Conservation (phyloP, 139 green algal genomes). For the Chlamydomonas urium region DNA sequence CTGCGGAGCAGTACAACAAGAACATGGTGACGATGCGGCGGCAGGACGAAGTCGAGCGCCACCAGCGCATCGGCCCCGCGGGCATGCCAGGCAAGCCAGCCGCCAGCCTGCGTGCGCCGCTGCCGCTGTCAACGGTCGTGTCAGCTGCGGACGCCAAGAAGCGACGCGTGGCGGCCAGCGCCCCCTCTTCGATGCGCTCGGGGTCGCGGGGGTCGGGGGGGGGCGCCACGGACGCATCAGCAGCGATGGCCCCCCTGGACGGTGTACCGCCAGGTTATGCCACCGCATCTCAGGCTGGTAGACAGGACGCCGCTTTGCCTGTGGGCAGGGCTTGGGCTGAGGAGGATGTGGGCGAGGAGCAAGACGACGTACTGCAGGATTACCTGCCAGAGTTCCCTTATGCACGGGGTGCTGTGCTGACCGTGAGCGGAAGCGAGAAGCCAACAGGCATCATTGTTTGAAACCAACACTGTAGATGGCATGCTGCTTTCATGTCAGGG, state of each 20-base stretch:
- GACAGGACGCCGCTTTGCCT: not conserved
- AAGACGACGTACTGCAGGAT: conserved; percentile 2
- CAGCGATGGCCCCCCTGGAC: not conserved
- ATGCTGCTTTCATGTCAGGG: too few species aligned
- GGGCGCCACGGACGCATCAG: too few species aligned
- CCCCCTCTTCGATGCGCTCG: not conserved
- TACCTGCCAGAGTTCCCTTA: conserved; percentile 19
- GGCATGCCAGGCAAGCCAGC: conserved; percentile 1
- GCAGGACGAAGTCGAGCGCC: conserved; percentile 18
- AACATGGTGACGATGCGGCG: conserved; percentile 24
- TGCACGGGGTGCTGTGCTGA: not conserved
- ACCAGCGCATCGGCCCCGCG: conserved; percentile 16
- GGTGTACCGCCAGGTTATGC: too few species aligned
- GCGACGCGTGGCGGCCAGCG: not conserved
- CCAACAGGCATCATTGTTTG: conserved; percentile 15
- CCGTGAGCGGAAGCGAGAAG: not conserved
- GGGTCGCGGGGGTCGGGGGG: not conserved
- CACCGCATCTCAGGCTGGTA: not conserved
- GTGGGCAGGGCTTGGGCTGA: not conserved
- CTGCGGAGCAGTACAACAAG: conserved; percentile 4
- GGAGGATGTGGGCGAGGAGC: not conserved
- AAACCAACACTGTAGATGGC: conserved; percentile 1
- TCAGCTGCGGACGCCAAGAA: conserved; percentile 13
- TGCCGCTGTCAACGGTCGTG: conserved; percentile 21
- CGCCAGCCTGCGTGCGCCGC: conserved; percentile 16